Percentiles rank a stretch among this genome's conserved stretches.
These are phyloP conservation scores for Aspergillus incahuasiensis DNA, from an alignment of 495 filamentous ascomycete species.

Conservation along the genomic window DNA sequence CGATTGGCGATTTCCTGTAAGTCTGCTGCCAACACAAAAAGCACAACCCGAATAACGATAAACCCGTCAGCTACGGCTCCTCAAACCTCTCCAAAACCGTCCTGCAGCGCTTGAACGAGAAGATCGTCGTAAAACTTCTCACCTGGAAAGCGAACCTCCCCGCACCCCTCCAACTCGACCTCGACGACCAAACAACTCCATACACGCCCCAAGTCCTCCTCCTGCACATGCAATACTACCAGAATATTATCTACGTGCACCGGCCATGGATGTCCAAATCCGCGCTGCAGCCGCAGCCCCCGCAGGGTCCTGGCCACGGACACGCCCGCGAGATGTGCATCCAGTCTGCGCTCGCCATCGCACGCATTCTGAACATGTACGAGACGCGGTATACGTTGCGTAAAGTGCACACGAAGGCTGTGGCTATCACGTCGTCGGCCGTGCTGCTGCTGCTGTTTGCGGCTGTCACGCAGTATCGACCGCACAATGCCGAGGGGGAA, in stretches of 20 bases:
- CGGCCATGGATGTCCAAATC: neutral
- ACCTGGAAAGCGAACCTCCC: neutral
- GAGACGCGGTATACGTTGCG: neutral
- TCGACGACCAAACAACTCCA: neutral
- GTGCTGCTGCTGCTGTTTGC: neutral
- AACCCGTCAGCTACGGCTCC: neutral
- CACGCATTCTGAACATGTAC: neutral
- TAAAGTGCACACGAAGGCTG: neutral
- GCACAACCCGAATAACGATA: neutral
- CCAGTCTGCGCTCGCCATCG: neutral
- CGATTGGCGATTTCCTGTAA: neutral
- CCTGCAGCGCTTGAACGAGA: neutral
- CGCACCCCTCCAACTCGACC: neutral
- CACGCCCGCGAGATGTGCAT: slow-evolving; percentile 1
- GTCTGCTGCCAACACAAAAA: neutral
- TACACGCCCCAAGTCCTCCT: neutral
- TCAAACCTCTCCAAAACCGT: neutral
- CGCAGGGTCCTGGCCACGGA: neutral
- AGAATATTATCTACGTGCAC: neutral
- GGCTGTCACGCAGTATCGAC: neutral
- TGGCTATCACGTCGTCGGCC: neutral
- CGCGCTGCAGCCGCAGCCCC: neutral
- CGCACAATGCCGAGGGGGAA: neutral
- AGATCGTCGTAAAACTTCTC: neutral
- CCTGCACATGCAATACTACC: slow-evolving; percentile 2